These are phyloP conservation scores for Apiospora koreana DNA, from an alignment of 2,329 filamentous ascomycete species.

Conservation along the genomic window DNA sequence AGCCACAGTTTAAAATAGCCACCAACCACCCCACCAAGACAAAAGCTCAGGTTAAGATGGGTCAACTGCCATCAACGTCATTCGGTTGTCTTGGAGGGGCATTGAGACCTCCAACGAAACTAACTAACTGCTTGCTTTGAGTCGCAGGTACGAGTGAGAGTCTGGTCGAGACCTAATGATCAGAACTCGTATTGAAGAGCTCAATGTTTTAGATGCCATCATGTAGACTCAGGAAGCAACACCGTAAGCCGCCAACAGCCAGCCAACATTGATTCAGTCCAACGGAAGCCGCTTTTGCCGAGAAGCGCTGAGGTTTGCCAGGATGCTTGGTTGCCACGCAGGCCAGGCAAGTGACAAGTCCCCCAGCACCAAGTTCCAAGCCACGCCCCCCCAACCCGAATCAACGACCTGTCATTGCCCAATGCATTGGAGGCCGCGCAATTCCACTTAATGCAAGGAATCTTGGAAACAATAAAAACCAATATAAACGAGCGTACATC, in stretches of 20 bases:
- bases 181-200: background rate
- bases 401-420: slow-evolving; percentile 7
- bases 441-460: slow-evolving; percentile 8
- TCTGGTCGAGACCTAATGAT: background rate
- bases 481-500: slow-evolving; percentile 11
- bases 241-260: background rate
- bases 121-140: background rate
- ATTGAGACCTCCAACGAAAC: background rate
- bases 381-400: slow-evolving; percentile 18
- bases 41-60: background rate
- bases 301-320: background rate
- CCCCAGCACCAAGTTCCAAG: slow-evolving; percentile 14
- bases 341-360: background rate
- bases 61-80: slow-evolving; percentile 1
- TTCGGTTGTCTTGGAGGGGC: background rate
- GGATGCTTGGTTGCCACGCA: slow-evolving; percentile 10
- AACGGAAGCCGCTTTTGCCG: background rate
- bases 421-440: slow-evolving; percentile 13
- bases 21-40: background rate
- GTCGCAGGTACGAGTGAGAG: background rate
- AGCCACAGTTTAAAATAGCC: background rate
- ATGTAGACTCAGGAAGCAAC: background rate
- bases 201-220: background rate
- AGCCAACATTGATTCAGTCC: background rate
- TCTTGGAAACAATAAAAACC: background rate